These are phyloP conservation scores for Hyphopichia homilentoma DNA, from an alignment of 805 yeast genomes.

Conservation along the genomic window DNA sequence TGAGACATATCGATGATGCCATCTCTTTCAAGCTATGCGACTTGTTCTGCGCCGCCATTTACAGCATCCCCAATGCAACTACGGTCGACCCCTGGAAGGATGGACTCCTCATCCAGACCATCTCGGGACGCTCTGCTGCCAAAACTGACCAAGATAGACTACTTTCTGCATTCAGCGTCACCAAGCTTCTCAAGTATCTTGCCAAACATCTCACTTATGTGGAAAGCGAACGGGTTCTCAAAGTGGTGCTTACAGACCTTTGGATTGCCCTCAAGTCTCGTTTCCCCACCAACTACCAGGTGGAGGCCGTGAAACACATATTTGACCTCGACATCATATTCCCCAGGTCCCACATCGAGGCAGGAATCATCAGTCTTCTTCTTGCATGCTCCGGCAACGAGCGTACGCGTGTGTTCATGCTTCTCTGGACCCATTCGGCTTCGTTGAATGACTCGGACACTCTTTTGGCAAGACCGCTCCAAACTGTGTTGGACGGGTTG, in stretches of 20 bases:
- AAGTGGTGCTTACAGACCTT: conserved; percentile 40
- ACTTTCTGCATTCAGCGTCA: conserved; percentile 41
- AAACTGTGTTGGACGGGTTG: conserved; percentile 64
- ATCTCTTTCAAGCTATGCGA: conserved; percentile 16
- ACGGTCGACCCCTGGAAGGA: conserved; percentile 4
- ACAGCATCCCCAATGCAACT: conserved; percentile 14
- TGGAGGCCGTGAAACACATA: conserved; percentile 64
- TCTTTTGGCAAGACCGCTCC: conserved; percentile 60
- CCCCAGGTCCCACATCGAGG: conserved; percentile 60
- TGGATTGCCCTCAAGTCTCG: conserved; percentile 53
- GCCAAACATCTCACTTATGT: conserved; percentile 21
- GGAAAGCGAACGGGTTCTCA: conserved; percentile 37
- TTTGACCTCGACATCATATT: conserved; percentile 57
- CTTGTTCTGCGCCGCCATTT: conserved; percentile 16
- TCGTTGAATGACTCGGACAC: conserved; percentile 46
- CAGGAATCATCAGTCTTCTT: conserved; percentile 60
- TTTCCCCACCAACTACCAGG: conserved; percentile 53
- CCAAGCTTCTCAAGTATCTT: conserved; percentile 37
- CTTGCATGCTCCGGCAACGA: conserved; percentile 29
- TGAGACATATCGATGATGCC: conserved; percentile 11
- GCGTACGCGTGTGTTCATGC: conserved; percentile 53
- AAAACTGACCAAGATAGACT: conserved; percentile 8
- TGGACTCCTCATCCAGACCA: conserved; percentile 9
- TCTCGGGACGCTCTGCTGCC: conserved; percentile 12
- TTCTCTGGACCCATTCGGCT: conserved; percentile 70